Evolutionary conservation across 2,329 filamentous ascomycete species (phyloP), one percentile per base, ranked within the genome.

Genomic region (Sphaceloma murrayae): DNA sequence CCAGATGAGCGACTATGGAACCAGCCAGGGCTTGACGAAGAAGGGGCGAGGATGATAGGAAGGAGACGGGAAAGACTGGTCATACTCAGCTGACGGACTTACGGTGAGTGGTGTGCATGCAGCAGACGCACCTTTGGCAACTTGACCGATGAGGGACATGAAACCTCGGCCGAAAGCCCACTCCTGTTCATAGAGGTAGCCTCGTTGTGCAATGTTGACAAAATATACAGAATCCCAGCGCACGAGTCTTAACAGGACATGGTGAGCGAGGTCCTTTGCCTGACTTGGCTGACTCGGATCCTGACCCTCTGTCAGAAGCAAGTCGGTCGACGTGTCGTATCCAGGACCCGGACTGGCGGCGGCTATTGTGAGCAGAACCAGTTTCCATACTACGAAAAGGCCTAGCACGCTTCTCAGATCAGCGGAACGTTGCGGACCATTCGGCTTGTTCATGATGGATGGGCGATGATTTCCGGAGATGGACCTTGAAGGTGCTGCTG

Each of bases 171-270:
- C 80, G 64, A 88, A 91, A 0, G 85, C 85, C 84, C 84, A 91
- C 62, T 89, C 82, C 63, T 91, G 85, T 64, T 93, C 85, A 58
- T 77, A 82, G 8, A 79, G 45, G 53, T 85, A 79, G 24, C 81
- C 82, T 8, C 74, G 68, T 31, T 69, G 69, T 3, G 82, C 75
- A 33, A 69, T 60, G 51, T 77, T 72, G 47, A 80, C 66, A 56
- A 80, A 89, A 61, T 89, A 91, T 52, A 93, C 69, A 22, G 80
- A 82, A 60, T 93, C 85, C 85, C 85, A 93, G 59, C 83, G 73
- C 5, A 78, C 78, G 47, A 91, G 66, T 32, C 76, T 76, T 24
- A 70, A 62, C 14, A 69, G 61, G 2, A 82, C 24, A 53, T 48
- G 63, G 60, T 51, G 50, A 39, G 43, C 38, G 16, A 45, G 46